Evolutionary conservation across 495 filamentous ascomycete species (phyloP), one percentile per base, ranked within the genome.

Genomic region (Bacidia gigantensis): DNA sequence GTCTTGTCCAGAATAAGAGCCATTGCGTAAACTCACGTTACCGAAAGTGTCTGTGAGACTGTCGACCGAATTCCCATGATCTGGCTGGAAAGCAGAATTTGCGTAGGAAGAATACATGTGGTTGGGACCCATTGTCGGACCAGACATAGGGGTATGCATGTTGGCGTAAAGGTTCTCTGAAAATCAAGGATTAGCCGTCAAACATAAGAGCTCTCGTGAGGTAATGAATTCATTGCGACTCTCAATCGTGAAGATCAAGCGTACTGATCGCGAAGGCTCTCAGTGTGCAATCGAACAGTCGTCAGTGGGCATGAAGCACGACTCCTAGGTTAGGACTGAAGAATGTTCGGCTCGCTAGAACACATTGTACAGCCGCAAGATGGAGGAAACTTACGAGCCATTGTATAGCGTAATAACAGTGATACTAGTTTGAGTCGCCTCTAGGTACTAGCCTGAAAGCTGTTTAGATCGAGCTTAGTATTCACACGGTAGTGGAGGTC

Each of bases 41-140:
- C 49, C 60, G 26, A 62, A 48, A 23, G 41, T 46, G 17, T 47
- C 23, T 22, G 54, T 55, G 18, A 62, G 57, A 35, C 47, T 53
- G 39, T 57, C 52, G 32, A 58, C 26, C 12, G 47, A 26, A 23
- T 52, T 52, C n/a, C 29, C 49, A 40, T 52, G 24, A 18, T 61
- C 59, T 12, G 49, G 51, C 18, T 55, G 54, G 26, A 45, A 18
- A 46, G 40, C 46, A 14, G 51, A 46, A 26, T 40, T 32, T 17
- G 48, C 14, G 12, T 43, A 39, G 5, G 51, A 45, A 21, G 49
- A 25, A 40, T 58, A 58, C 11, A 58, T 26, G n/a, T 56, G 55
- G 26, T 48, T 46, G 21, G 55, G 46, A 39, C 43, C 21, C 22
- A 54, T 12, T 22, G 51, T 47, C 46, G 54, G 56, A 32, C 51